Base-by-base conservation (phyloP, 2,329 filamentous ascomycete genomes). In the Fusarium oxysporum region DNA sequence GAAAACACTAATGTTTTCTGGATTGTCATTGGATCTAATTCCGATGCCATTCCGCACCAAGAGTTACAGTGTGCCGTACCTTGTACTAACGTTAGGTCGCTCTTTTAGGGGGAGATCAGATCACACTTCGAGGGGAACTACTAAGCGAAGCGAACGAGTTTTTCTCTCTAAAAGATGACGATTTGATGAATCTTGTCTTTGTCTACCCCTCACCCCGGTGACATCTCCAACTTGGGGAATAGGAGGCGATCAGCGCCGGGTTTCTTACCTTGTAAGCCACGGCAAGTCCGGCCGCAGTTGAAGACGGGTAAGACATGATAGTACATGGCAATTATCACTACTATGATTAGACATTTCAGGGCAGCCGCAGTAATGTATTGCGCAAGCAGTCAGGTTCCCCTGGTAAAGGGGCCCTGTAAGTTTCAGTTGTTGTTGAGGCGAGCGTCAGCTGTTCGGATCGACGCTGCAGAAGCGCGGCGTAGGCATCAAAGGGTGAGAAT, bases 341-440 rank as follows among this genome's bases (percentile, higher is more conserved):
- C 62, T 59, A 57, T 41, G 40, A 57, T 48, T 37, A 57, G 56
- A 68, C 25, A 66, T 53, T 47, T n/a, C 40, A 47, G 54, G 50
- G 33, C 23, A n/a, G 25, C 45, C 30, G 57, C 21, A 55, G 47
- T 41, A 60, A 55, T 50, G 51, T 23, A 58, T 38, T 58, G 43
- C 50, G 23, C 59, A 62, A 43, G 30, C 25, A 45, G 41, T 28
- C 50, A 53, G 33, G 50, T 28, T 40, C 51, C 66, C 66, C 67
- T 71, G 45, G 48, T 48, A 50, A 64, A 58, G 50, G 61, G 65
- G 53, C 57, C 45, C 62, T 71, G 70, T 43, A 41, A 48, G 70
- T 73, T 71, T 73, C 71, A 73, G 66, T 73, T 63, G 44, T 73
- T 45, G 51, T 63, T 71, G 67, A 59, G 58, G 66, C 68, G 58